Evolutionary conservation across 2,329 filamentous ascomycete species (phyloP).

Genomic region (Talaromyces sp.): DNA sequence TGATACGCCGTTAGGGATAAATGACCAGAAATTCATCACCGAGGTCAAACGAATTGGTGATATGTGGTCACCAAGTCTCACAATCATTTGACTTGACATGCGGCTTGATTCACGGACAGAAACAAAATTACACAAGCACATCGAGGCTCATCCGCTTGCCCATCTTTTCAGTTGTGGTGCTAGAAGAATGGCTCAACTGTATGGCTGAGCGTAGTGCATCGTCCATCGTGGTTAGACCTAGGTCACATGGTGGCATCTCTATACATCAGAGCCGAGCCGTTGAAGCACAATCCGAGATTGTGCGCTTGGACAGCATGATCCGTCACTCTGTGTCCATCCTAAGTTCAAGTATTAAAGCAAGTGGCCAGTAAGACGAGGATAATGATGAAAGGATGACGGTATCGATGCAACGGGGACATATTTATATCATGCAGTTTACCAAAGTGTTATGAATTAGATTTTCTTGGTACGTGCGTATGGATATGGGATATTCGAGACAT

Average conservation of each 20-base stretch:
- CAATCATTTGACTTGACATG: constrained; percentile 50
- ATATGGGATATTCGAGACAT: neutral
- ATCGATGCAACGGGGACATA: neutral
- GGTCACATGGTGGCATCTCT: neutral
- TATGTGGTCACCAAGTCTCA: constrained; percentile 72
- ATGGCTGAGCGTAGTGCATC: neutral
- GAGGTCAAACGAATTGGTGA: constrained; percentile 86
- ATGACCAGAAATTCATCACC: constrained; percentile 71
- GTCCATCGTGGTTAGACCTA: neutral
- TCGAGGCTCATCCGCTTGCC: neutral
- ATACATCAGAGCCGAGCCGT: neutral
- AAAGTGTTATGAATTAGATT: neutral
- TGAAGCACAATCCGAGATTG: neutral
- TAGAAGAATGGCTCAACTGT: neutral
- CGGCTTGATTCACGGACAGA: no score
- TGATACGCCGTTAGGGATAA: constrained; percentile 62
- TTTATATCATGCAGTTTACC: neutral
- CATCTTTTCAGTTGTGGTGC: neutral
- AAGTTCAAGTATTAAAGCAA: neutral
- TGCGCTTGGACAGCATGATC: neutral
- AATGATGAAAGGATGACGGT: neutral
- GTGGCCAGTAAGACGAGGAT: neutral
- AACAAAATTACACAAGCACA: neutral
- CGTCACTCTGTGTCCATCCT: neutral
- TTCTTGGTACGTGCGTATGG: neutral